These are phyloP conservation scores for Cytospora schulzeri DNA, from an alignment of 2,329 filamentous ascomycete genomes.

Conservation along the genomic window DNA sequence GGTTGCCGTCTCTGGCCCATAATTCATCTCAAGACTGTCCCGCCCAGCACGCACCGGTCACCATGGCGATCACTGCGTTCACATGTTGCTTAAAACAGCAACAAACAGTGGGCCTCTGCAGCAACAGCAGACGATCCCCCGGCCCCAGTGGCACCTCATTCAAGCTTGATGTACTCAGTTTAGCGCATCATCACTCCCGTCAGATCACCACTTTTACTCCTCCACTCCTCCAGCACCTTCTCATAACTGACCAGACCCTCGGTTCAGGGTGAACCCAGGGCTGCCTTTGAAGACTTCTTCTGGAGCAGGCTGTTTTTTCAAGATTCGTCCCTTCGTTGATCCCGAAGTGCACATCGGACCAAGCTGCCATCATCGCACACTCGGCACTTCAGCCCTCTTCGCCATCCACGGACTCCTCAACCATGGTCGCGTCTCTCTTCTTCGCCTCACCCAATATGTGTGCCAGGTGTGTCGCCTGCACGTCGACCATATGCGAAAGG, in stretches of 20 bases:
- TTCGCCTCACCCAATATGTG: not conserved
- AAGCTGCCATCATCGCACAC: not conserved
- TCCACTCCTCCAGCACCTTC: slow-evolving; percentile 5
- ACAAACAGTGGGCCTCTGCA: not conserved
- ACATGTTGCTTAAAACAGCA: not conserved
- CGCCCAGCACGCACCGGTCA: slow-evolving; percentile 4
- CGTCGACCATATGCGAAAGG: slow-evolving; percentile 6
- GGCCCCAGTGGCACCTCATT: no score
- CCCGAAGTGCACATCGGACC: slow-evolving; percentile 9
- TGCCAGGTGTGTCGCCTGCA: slow-evolving; percentile 7
- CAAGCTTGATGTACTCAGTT: not conserved
- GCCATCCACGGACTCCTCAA: slow-evolving; percentile 5
- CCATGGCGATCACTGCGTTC: slow-evolving; percentile 14
- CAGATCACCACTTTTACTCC: slow-evolving; percentile 13
- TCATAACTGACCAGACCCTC: slow-evolving; percentile 1
- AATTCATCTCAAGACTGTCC: slow-evolving; percentile 11
- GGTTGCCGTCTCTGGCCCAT: slow-evolving; percentile 11
- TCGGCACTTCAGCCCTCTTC: slow-evolving; percentile 8
- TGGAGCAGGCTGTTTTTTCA: slow-evolving; percentile 4
- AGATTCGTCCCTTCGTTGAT: slow-evolving; percentile 2
- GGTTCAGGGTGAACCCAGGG: not conserved
- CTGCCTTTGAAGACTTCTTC: slow-evolving; percentile 4
- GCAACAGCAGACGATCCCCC: not conserved
- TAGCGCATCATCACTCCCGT: not conserved
- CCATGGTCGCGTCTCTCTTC: not conserved